Conservation (phyloP, 345 rosid genomes). For the Murraya paniculata region DNA sequence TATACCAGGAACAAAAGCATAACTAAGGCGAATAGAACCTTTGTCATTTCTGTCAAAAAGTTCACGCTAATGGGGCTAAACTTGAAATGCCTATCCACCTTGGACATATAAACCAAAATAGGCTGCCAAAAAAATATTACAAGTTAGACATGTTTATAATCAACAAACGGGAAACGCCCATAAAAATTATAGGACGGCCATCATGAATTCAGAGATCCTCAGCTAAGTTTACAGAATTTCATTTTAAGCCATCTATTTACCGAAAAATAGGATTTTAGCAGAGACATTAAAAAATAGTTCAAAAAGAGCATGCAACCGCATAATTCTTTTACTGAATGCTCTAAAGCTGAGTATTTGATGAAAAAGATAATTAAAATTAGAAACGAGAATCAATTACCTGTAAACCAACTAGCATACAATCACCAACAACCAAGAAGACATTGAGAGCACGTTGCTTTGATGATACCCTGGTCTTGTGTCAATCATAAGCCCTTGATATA, state of each 20-base stretch:
- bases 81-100: conserved; percentile 82
- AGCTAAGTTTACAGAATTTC: not conserved
- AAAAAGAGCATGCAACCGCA: not conserved
- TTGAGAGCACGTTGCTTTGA: conserved; percentile 72
- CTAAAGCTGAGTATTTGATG: not conserved
- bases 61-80: conserved; percentile 93
- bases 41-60: conserved; percentile 79
- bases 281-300: not conserved
- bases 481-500: conserved; percentile 72
- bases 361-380: conserved; percentile 7
- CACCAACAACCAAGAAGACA: conserved; percentile 72
- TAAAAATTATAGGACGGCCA: not conserved
- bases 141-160: conserved; percentile 19
- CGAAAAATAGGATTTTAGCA: not conserved
- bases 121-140: conserved; percentile 48
- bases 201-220: not conserved
- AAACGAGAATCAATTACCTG: conserved; percentile 46
- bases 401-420: conserved; percentile 79
- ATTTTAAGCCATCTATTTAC: not conserved
- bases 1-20: conserved; percentile 88
- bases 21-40: conserved; percentile 78
- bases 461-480: conserved; percentile 57
- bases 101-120: conserved; percentile 88
- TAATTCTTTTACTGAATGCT: not conserved
- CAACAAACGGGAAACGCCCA: not conserved